Conservation (phyloP, 768 basidiomycete genomes). For the Phylloporus sp. region DNA sequence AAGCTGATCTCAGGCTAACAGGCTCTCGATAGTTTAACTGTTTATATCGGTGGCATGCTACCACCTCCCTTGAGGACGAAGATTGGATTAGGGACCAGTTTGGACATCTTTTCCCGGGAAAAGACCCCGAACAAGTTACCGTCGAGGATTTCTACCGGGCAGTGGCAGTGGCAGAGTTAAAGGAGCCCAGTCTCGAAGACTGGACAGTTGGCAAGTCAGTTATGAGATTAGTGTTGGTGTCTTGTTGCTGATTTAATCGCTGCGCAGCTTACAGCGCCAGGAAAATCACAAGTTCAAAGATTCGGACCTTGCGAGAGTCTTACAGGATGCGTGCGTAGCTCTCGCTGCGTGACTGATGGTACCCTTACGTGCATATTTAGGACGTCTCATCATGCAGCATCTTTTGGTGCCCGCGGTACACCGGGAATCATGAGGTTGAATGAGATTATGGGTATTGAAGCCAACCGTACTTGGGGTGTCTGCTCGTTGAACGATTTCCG, state of each 20-base stretch:
- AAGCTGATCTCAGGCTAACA: neutral
- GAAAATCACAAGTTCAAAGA: conserved; percentile 60
- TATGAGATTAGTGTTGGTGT: neutral
- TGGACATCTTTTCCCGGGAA: conserved; percentile 48
- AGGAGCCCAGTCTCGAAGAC: conserved; percentile 45
- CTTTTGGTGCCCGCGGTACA: conserved; percentile 74
- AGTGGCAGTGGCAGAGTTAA: conserved; percentile 35
- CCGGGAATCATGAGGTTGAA: conserved; percentile 72
- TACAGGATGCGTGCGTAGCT: conserved; percentile 62
- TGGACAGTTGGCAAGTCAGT: conserved; percentile 68
- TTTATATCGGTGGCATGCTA: conserved; percentile 83
- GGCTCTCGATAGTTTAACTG: conserved; percentile 64
- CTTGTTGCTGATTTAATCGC: conserved; percentile 1
- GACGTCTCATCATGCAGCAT: conserved; percentile 65
- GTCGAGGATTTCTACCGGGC: conserved; percentile 49
- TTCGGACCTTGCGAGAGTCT: conserved; percentile 59
- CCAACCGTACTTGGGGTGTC: conserved; percentile 73
- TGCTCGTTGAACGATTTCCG: conserved; percentile 85
- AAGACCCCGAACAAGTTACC: conserved; percentile 45
- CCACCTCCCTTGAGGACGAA: conserved; percentile 68
- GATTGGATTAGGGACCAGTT: conserved; percentile 59
- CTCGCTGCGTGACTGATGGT: neutral
- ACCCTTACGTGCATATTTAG: conserved; percentile 32
- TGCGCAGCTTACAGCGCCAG: conserved; percentile 55
- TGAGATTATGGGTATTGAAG: conserved; percentile 82